phyloP scores from a whole-genome alignment of 129 eudicot species.

The Smallanthus sonchifolius region DNA sequence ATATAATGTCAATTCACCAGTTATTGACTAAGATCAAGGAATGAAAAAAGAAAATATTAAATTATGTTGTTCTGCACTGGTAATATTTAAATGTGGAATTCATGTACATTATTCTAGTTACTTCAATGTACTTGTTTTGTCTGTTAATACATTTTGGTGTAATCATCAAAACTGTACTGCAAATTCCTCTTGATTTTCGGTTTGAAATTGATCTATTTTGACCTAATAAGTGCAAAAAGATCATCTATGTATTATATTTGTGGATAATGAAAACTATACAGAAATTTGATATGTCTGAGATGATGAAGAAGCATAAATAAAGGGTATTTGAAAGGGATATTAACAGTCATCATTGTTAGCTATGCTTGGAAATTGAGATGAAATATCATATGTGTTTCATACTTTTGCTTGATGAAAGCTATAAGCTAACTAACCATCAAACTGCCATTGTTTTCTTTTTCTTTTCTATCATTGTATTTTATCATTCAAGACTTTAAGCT shows the following conservation, averaged over 20 bases:
- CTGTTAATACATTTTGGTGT: conserved; percentile 12
- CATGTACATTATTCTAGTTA: neutral
- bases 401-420: neutral
- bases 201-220: conserved; percentile 10
- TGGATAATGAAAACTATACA: neutral
- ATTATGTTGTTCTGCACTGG: neutral
- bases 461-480: neutral
- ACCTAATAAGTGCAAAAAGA: neutral
- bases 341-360: neutral
- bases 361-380: neutral
- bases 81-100: neutral
- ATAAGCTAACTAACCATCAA: neutral
- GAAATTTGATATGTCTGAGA: neutral
- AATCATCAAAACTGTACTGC: neutral
- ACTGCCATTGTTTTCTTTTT: neutral
- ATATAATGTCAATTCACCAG: neutral
- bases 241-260: neutral
- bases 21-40: neutral
- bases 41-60: too few species aligned
- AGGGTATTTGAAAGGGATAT: neutral
- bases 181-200: neutral
- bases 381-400: neutral
- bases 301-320: neutral
- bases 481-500: neutral
- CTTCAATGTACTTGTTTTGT: neutral